Evolutionary conservation across 2,329 filamentous ascomycete genomes (phyloP).

Genomic region (Alternaria solani): DNA sequence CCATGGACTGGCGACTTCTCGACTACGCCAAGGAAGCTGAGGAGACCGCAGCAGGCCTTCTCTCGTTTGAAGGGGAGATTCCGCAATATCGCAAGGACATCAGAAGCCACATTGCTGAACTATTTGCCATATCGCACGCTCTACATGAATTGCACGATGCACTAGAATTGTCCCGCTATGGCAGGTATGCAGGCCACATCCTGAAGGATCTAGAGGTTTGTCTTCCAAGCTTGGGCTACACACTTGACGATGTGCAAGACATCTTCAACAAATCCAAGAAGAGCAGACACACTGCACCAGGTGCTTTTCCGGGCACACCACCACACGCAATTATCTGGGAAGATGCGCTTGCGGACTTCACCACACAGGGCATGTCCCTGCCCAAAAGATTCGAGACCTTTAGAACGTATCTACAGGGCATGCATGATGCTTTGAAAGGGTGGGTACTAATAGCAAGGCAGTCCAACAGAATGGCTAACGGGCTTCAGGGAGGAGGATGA

Average conservation of each 20-base stretch:
- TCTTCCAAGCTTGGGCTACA: slow-evolving; percentile 59
- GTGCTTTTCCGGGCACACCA: slow-evolving; percentile 50
- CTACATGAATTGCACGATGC: slow-evolving; percentile 59
- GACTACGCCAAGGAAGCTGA: slow-evolving; percentile 59
- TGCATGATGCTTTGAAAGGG: slow-evolving; percentile 56
- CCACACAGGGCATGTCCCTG: slow-evolving; percentile 57
- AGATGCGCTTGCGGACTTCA: slow-evolving; percentile 57
- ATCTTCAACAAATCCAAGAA: slow-evolving; percentile 51
- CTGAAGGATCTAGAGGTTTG: slow-evolving; percentile 59
- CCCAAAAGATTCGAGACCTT: slow-evolving; percentile 60
- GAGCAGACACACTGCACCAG: slow-evolving; percentile 34
- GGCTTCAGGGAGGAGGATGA: slow-evolving; percentile 37
- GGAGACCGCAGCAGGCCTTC: slow-evolving; percentile 61
- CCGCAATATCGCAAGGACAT: slow-evolving; percentile 62
- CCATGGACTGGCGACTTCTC: slow-evolving; percentile 50
- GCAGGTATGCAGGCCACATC: slow-evolving; percentile 48
- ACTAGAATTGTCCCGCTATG: slow-evolving; percentile 52
- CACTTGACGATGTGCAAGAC: slow-evolving; percentile 59
- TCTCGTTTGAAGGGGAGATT: slow-evolving; percentile 59
- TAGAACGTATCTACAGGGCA: slow-evolving; percentile 58
- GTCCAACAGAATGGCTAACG: slow-evolving; percentile 20
- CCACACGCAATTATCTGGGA: slow-evolving; percentile 61
- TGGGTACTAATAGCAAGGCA: slow-evolving; percentile 40
- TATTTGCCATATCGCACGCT: slow-evolving; percentile 62
- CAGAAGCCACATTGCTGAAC: slow-evolving; percentile 61